Conservation (phyloP, 192 early-diverging fungal species). For the Coemansia sp. region DNA sequence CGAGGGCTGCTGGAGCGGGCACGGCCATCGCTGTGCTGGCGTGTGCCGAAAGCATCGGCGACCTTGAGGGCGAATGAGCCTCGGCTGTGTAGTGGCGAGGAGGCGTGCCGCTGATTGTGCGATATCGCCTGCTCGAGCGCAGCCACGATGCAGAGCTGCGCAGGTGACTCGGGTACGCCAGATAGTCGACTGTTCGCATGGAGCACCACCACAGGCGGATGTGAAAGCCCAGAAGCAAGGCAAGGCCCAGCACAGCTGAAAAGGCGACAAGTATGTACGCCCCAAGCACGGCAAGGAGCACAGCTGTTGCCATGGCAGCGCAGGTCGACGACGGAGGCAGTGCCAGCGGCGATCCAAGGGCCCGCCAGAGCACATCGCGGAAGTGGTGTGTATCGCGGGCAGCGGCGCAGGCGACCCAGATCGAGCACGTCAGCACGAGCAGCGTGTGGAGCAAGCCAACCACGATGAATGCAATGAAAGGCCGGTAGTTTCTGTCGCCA, state of each 20-base stretch:
- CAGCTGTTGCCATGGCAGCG: not conserved
- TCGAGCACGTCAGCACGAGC: slow-evolving; percentile 26
- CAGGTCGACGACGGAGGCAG: not conserved
- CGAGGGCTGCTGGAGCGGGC: not conserved
- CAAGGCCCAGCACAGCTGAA: slow-evolving; percentile 24
- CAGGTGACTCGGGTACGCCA: slow-evolving; percentile 17
- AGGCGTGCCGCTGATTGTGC: slow-evolving; percentile 12
- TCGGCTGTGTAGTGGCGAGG: not conserved
- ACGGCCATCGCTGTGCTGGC: not conserved
- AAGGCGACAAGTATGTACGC: slow-evolving; percentile 27
- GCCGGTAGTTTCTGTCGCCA: slow-evolving; percentile 37
- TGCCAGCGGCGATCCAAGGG: slow-evolving; percentile 15
- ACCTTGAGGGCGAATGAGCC: slow-evolving; percentile 1
- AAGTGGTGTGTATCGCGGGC: slow-evolving; percentile 16
- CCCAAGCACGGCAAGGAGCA: slow-evolving; percentile 26
- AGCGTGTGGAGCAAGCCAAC: slow-evolving; percentile 19
- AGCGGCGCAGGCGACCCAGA: slow-evolving; percentile 18
- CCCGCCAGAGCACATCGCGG: slow-evolving; percentile 14
- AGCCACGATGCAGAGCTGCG: slow-evolving; percentile 15
- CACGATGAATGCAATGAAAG: slow-evolving; percentile 30
- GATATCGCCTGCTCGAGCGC: slow-evolving; percentile 24
- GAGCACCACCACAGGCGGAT: slow-evolving; percentile 32
- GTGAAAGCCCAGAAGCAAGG: slow-evolving; percentile 44
- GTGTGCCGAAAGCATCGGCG: not conserved
- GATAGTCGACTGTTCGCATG: slow-evolving; percentile 43